Evolutionary conservation across 441 rosid genomes (phyloP), one percentile per base, ranked within the genome.

Genomic region (Syzygium syzygioides): DNA sequence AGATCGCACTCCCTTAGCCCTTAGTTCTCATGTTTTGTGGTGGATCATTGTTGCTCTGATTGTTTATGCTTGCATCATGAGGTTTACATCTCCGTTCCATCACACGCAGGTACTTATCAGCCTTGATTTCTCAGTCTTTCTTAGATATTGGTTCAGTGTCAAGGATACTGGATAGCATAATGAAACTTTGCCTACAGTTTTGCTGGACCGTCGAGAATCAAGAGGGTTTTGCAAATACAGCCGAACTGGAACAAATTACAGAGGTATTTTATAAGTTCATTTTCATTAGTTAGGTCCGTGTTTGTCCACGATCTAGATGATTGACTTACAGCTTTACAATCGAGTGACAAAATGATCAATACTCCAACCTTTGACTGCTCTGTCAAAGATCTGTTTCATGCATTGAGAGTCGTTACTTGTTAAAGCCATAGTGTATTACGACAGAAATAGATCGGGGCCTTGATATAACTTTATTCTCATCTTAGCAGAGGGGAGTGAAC

Each of bases 141-240:
- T 93, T 98, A 85, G 99, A 98, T 93, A 95, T 97, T 91, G 99
- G 99, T 91, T 95, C 99, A 5, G 96, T 98, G 68, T 96, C 99
- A 9, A 98, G 99, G 93, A 97, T 98, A 93, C 93, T 98, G 85
- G 99, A 98, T 90, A 91, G 99, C 93, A 98, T 98, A 88, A 97
- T 97, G 99, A 96, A 94, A 91, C 99, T 98, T 71, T 96, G 99
- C 94, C 94, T 98, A 88, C 99, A 96, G 93, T 97, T 96, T 93
- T 98, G 99, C 94, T 97, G 99, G 99, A 96, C 94, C 90, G 93
- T 98, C 88, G 99, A 98, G 92, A 97, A 94, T 93, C 99, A 96
- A 93, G 99, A 95, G 89, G 95, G 93, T 92, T 94, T 93, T 89
- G 93, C 93, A 88, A 95, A 94, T 94, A 93, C 98, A 54, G 92